Evolutionary conservation across 1,284 basidiomycete genomes (phyloP).

Genomic region (Ceratobasidium sp.): DNA sequence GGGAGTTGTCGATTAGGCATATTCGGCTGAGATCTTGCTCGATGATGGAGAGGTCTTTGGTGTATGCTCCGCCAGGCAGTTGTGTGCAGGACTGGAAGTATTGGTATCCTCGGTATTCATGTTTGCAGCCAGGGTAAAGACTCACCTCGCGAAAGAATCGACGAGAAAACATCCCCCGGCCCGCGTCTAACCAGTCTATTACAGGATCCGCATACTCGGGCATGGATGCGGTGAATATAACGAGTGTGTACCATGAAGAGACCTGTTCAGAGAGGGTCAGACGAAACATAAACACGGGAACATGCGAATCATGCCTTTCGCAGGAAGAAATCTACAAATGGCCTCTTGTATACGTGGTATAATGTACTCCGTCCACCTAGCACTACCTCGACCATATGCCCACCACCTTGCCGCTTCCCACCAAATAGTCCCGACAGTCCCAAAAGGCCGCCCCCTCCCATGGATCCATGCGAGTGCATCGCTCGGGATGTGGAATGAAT

Average conservation of each 20-base stretch:
- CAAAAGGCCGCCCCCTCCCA: conserved; percentile 59
- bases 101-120: conserved; percentile 10
- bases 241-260: conserved; percentile 97
- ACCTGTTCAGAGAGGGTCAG: no score
- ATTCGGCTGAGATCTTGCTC: conserved; percentile 90
- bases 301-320: conserved; percentile 72
- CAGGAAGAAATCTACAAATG: conserved; percentile 95
- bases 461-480: conserved; percentile 46
- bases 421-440: conserved; percentile 55
- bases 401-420: conserved; percentile 69
- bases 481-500: conserved; percentile 96
- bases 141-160: conserved; percentile 92
- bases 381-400: conserved; percentile 96
- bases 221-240: conserved; percentile 99
- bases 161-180: conserved; percentile 86
- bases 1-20: conserved; percentile 96
- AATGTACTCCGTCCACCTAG: conserved; percentile 88
- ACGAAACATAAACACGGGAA: background rate
- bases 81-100: conserved; percentile 83
- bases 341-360: conserved; percentile 99
- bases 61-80: conserved; percentile 91
- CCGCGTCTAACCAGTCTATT: conserved; percentile 99
- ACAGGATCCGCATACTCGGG: conserved; percentile 99
- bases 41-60: conserved; percentile 90
- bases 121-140: conserved; percentile 17